Conservation (phyloP, 1,139 yeast species). For the Yarrowia galli region DNA sequence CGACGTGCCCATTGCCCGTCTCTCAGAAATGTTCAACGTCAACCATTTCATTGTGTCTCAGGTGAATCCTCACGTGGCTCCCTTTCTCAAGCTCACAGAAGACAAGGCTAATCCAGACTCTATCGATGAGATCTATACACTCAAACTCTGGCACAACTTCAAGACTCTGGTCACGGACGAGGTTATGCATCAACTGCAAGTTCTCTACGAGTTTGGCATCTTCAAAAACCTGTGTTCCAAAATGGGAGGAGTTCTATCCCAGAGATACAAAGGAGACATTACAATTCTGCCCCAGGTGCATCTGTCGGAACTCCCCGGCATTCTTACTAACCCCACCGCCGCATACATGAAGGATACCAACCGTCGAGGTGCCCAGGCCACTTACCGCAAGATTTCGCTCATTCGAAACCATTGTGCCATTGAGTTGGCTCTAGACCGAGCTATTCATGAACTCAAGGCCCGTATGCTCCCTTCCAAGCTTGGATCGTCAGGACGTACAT, state of each 20-base stretch:
- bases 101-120: constrained; percentile 51
- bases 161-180: constrained; percentile 73
- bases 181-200: constrained; percentile 74
- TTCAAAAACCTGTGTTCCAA: constrained; percentile 76
- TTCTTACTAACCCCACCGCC: constrained; percentile 81
- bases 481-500: constrained; percentile 32
- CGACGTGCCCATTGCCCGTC: constrained; percentile 86
- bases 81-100: constrained; percentile 61
- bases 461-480: constrained; percentile 58
- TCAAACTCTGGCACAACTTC: constrained; percentile 57
- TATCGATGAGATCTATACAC: constrained; percentile 28
- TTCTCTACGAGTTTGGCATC: constrained; percentile 77
- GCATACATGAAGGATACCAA: constrained; percentile 74
- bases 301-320: constrained; percentile 63
- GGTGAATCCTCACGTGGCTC: constrained; percentile 95
- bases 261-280: constrained; percentile 90
- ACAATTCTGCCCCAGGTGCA: constrained; percentile 84
- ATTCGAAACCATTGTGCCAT: constrained; percentile 88
- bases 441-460: constrained; percentile 72
- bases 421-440: constrained; percentile 84
- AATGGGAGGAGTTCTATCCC: constrained; percentile 75
- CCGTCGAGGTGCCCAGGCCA: constrained; percentile 84
- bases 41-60: constrained; percentile 97
- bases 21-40: constrained; percentile 95
- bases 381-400: constrained; percentile 90